These are phyloP conservation scores for Russula olivacea DNA, from an alignment of 768 basidiomycete species.

Conservation along the genomic window DNA sequence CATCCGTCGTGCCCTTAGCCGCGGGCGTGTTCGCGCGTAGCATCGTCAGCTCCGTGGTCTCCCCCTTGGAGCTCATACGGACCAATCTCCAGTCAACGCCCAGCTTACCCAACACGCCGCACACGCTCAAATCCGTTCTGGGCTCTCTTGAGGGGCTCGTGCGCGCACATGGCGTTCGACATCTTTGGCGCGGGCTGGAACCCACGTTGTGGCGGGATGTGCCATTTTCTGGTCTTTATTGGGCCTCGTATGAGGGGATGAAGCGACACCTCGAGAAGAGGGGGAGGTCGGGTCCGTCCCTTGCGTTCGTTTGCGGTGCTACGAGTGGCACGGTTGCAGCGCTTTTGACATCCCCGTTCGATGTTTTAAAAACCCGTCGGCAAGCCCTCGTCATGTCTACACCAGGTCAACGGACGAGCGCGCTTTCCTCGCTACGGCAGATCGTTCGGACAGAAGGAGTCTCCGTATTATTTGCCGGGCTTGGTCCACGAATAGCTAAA, in stretches of 20 bases:
- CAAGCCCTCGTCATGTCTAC: constrained; percentile 75
- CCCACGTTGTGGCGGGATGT: constrained; percentile 96
- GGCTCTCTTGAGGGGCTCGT: constrained; percentile 55
- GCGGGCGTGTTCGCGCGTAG: constrained; percentile 83
- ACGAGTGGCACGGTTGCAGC: constrained; percentile 83
- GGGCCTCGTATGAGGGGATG: constrained; percentile 88
- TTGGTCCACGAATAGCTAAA: constrained; percentile 85
- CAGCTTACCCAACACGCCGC: constrained; percentile 56
- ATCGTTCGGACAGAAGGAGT: constrained; percentile 77
- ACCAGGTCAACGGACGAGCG: constrained; percentile 39
- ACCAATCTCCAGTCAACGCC: constrained; percentile 92
- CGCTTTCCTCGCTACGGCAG: constrained; percentile 57
- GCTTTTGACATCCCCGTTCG: constrained; percentile 88
- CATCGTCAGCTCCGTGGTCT: constrained; percentile 67
- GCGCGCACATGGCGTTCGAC: constrained; percentile 54
- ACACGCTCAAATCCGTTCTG: constrained; percentile 73
- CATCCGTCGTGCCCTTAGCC: constrained; percentile 59
- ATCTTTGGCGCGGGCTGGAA: constrained; percentile 86
- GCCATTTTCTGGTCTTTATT: constrained; percentile 94
- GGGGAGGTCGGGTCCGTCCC: constrained; percentile 52
- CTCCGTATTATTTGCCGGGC: constrained; percentile 74
- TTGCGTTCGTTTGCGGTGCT: constrained; percentile 88
- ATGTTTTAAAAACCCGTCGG: constrained; percentile 91
- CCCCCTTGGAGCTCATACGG: constrained; percentile 88
- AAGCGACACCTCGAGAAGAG: constrained; percentile 55